Conservation (phyloP, 352 stramenopile species). For the Pythium sukuiense region DNA sequence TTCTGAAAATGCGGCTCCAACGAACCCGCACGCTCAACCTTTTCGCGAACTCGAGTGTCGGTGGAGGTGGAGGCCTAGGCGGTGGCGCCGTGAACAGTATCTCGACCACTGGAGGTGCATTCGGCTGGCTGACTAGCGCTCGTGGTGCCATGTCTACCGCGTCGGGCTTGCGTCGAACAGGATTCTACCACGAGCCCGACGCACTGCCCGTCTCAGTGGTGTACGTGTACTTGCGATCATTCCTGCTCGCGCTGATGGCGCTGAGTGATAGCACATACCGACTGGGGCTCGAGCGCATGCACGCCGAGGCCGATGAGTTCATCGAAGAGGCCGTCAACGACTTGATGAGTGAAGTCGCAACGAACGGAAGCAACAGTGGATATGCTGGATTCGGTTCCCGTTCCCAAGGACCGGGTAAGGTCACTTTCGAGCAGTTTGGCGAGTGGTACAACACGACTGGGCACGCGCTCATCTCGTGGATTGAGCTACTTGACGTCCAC, state of each 20-base stretch:
- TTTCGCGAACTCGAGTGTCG: conserved; percentile 43
- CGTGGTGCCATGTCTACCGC: conserved; percentile 38
- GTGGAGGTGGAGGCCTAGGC: conserved; percentile 22
- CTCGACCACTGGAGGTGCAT: conserved; percentile 45
- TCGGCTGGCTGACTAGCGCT: conserved; percentile 55
- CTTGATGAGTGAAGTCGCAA: conserved; percentile 75
- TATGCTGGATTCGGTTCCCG: conserved; percentile 61
- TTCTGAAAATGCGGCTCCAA: conserved; percentile 82
- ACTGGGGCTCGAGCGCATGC: conserved; percentile 83
- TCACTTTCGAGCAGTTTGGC: conserved; percentile 91
- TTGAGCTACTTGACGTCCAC: conserved; percentile 77
- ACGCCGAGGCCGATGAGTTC: conserved; percentile 83
- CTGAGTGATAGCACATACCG: conserved; percentile 84
- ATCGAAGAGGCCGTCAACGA: conserved; percentile 86
- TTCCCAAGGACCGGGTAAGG: conserved; percentile 54
- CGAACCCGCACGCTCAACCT: conserved; percentile 68
- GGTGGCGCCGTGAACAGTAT: conserved; percentile 44
- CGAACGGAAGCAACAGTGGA: conserved; percentile 50
- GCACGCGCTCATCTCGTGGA: conserved; percentile 83
- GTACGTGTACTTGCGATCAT: conserved; percentile 86
- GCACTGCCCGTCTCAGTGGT: conserved; percentile 77
- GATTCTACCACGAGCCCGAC: conserved; percentile 47
- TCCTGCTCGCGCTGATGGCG: conserved; percentile 82
- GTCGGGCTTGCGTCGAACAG: conserved; percentile 38
- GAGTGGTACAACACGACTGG: conserved; percentile 89